Base-by-base conservation (phyloP, 108 stramenopile species). In the Parietichytrium sp. region DNA sequence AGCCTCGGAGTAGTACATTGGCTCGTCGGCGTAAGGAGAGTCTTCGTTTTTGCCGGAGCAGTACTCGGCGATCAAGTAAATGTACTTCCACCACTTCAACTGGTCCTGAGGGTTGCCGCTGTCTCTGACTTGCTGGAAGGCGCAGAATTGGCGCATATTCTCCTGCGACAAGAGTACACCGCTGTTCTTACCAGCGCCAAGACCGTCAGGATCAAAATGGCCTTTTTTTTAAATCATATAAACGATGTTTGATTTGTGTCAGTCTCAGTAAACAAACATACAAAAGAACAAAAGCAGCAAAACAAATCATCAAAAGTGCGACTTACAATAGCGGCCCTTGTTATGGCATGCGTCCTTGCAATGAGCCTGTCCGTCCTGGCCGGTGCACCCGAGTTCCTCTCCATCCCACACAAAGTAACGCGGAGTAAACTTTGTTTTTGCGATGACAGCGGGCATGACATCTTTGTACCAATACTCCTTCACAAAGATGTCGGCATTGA, bases 261-360 rank as follows among this genome's bases (percentile, higher is more conserved):
- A n/a, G n/a, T n/a, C n/a, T n/a, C n/a, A n/a, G n/a, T n/a, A n/a
- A n/a, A n/a, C n/a, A n/a, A n/a, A n/a, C n/a, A n/a, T n/a, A n/a
- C n/a, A n/a, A n/a, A n/a, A n/a, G n/a, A n/a, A n/a, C n/a, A n/a
- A n/a, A n/a, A n/a, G n/a, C n/a, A n/a, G n/a, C n/a, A n/a, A n/a
- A n/a, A n/a, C n/a, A n/a, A n/a, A n/a, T n/a, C n/a, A n/a, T n/a
- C n/a, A n/a, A n/a, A n/a, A n/a, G n/a, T n/a, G n/a, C n/a, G n/a
- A n/a, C n/a, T n/a, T n/a, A n/a, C 61, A 72, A 2, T 72, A 72
- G 29, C 61, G 61, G 13, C 61, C 61, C 23, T 42, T 45, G 42
- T 72, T 72, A 42, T 72, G 61, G 33, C 61, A 72, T 16, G 61
- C 61, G 20, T 72, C 61, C 13, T 45, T n/a, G 3, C 61, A 72